phyloP scores from a whole-genome alignment of 2,329 filamentous ascomycete species.

The Fusarium veterinarium region DNA sequence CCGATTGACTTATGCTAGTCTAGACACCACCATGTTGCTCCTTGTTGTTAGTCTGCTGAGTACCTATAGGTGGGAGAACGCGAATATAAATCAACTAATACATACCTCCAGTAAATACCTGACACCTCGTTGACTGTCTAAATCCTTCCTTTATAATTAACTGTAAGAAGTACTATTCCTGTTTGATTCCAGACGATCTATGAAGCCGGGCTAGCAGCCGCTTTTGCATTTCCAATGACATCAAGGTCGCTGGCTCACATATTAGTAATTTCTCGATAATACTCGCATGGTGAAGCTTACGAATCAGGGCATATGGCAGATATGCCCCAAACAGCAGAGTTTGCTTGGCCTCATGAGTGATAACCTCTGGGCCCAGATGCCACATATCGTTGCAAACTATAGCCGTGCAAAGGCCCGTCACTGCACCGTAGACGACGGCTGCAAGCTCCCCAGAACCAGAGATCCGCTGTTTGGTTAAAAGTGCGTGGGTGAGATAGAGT shows the following conservation, averaged over 20 bases:
- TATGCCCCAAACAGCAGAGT: neutral
- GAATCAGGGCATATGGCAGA: neutral
- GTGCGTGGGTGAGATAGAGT: neutral
- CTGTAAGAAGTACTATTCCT: neutral
- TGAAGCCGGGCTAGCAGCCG: neutral
- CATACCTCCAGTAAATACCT: neutral
- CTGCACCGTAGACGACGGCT: neutral
- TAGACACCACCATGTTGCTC: neutral
- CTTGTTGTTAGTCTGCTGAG: neutral
- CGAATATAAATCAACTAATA: fast-evolving
- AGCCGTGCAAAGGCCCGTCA: neutral
- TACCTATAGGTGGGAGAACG: neutral
- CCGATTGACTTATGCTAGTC: neutral
- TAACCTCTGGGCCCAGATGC: neutral
- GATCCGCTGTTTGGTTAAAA: neutral
- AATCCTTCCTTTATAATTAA: neutral
- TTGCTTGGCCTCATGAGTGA: neutral
- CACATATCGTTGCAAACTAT: neutral
- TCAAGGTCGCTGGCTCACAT: neutral
- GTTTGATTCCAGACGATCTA: neutral
- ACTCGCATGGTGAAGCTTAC: fast-evolving
- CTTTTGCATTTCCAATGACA: neutral
- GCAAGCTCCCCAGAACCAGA: neutral
- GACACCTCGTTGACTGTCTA: neutral
- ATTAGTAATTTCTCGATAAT: neutral